These are phyloP conservation scores for Nicotiana undulata DNA, from an alignment of 257 asterid species.

Conservation along the genomic window DNA sequence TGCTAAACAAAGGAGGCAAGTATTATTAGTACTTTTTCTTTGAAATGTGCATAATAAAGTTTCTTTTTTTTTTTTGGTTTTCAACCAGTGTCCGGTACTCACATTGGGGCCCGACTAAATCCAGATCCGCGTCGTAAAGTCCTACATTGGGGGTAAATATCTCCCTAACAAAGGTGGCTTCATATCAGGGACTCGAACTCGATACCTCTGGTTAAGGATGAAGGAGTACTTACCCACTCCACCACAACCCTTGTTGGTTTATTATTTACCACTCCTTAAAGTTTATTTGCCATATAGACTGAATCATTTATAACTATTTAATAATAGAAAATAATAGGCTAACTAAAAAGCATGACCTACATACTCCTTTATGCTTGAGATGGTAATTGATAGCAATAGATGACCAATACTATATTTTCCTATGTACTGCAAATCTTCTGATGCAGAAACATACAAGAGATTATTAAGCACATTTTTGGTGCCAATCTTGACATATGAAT, in stretches of 20 bases:
- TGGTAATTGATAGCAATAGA: conserved; percentile 20
- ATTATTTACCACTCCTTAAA: too few species aligned
- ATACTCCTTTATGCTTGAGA: neutral
- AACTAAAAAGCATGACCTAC: neutral
- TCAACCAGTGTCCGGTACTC: too few species aligned
- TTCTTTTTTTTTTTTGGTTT: too few species aligned
- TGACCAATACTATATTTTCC: conserved; percentile 18
- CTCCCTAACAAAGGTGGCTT: too few species aligned
- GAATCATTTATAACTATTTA: neutral
- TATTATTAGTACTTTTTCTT: neutral
- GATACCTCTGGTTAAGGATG: too few species aligned
- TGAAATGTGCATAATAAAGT: neutral
- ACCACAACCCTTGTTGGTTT: too few species aligned
- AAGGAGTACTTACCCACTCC: too few species aligned
- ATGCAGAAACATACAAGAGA: neutral
- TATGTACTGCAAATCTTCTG: neutral
- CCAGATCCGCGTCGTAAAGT: too few species aligned
- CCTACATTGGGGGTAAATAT: too few species aligned
- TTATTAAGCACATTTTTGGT: neutral
- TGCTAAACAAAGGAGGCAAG: neutral
- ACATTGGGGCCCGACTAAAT: too few species aligned
- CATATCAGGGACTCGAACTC: too few species aligned
- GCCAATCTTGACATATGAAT: conserved; percentile 2
- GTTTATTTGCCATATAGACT: neutral
- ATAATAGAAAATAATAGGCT: neutral